Base-by-base conservation (phyloP, 2,329 filamentous ascomycete genomes). In the Talaromyces pinophilus region DNA sequence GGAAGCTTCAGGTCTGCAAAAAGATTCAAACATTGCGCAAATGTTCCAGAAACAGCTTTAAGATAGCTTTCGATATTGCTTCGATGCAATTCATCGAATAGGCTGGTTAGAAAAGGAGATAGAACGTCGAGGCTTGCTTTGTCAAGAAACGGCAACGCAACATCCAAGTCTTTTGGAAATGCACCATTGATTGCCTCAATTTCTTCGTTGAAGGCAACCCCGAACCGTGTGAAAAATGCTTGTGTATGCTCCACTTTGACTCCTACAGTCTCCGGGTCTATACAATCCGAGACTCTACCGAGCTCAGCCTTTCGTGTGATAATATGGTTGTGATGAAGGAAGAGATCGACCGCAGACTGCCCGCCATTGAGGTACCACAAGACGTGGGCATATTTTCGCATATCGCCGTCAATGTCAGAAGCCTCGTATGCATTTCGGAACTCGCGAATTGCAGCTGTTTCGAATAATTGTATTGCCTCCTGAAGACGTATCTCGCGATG, bases 401-500 rank as follows among this genome's bases (percentile, higher is more conserved):
- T 97, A 63, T 89, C 85, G 1, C 92, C 93, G 70, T 96, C 91
- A 63, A 96, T 88, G 76, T 99, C 94, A 81, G 90, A 91, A 52
- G 88, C 89, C 76, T 95, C 92, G 71, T 96, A 96, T 3, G 92
- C 95, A 74, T 95, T 91, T 78, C 96, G 91, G 71, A 99, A 99
- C 76, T 99, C 95, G 59, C 91, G 87, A 62, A 97, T 81, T 3
- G 96, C 93, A 3, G 93, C 93, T 65, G 90, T 93, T 79, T 98
- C 94, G 73, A 99, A 99, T 67, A 95, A 89, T 44, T 85, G 85
- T 70, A 90, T 87, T 85, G 96, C 93, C 28, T 84, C 86, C 44
- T 86, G 82, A 22, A 99, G 81, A 74, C 90, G 91, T 68, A 90
- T 87, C 72, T 91, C 87, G 52, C 94, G 84, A 71, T 87, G 84